Evolutionary conservation across 108 stramenopile genomes (phyloP).

Genomic region (Nannochloropsis granulata): DNA sequence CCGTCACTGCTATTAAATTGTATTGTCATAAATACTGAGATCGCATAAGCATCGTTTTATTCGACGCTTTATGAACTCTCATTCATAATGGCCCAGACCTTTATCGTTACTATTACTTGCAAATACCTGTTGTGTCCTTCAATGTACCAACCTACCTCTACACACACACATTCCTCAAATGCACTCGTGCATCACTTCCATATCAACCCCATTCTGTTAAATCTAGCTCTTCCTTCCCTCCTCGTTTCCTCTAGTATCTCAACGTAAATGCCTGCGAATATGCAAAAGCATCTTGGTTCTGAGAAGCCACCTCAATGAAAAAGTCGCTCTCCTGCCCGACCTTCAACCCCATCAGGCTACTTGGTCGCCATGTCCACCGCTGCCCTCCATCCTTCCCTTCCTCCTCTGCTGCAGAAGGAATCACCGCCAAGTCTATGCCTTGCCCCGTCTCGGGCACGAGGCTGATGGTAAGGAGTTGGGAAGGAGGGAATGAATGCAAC

Average conservation of each 20-base stretch:
- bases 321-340: background rate
- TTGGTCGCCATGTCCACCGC: background rate
- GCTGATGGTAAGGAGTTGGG: background rate
- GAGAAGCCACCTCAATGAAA: background rate
- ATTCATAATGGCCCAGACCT: too few species aligned
- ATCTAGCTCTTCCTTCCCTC: too few species aligned
- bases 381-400: background rate
- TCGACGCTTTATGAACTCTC: too few species aligned
- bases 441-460: background rate
- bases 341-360: background rate
- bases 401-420: background rate
- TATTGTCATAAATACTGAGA: too few species aligned
- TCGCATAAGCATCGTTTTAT: too few species aligned
- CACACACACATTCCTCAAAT: too few species aligned
- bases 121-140: too few species aligned
- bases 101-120: too few species aligned
- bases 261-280: background rate
- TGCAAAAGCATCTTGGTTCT: background rate
- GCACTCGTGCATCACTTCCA: too few species aligned
- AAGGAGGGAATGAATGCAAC: background rate
- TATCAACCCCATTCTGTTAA: too few species aligned
- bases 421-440: background rate
- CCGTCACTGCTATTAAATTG: too few species aligned
- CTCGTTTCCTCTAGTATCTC: background rate
- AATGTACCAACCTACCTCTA: too few species aligned